These are phyloP conservation scores for Annulohypoxylon bovei DNA, from an alignment of 495 filamentous ascomycete species.

Conservation along the genomic window DNA sequence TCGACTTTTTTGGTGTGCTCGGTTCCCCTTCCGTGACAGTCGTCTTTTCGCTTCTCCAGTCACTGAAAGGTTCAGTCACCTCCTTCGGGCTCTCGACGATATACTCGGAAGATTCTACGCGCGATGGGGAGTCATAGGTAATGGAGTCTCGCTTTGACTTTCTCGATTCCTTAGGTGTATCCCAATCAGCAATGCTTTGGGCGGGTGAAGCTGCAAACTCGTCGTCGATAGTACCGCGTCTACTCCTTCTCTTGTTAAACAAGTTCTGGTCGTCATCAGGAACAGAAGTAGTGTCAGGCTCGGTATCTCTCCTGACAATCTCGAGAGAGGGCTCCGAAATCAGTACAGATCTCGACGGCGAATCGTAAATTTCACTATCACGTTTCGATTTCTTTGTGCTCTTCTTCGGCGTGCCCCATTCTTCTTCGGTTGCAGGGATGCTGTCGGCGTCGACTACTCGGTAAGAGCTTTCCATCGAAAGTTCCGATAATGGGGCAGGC, in stretches of 20 bases:
- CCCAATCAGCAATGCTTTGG: slow-evolving; percentile 22
- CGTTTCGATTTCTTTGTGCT: slow-evolving; percentile 46
- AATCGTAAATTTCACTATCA: slow-evolving; percentile 40
- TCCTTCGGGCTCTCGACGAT: slow-evolving; percentile 30
- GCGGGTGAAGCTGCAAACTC: slow-evolving; percentile 10
- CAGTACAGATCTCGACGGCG: slow-evolving; percentile 19
- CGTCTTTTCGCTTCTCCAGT: slow-evolving; percentile 19
- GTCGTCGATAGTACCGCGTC: slow-evolving; percentile 18
- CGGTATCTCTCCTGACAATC: background rate
- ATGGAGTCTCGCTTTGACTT: slow-evolving; percentile 34
- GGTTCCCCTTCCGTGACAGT: slow-evolving; percentile 27
- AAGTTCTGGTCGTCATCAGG: slow-evolving; percentile 8
- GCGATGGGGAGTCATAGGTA: slow-evolving; percentile 42
- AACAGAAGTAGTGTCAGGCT: slow-evolving; percentile 12
- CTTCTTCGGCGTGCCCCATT: slow-evolving; percentile 46
- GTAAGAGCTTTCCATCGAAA: slow-evolving; percentile 47
- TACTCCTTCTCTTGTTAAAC: slow-evolving; percentile 15
- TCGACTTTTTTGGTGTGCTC: slow-evolving; percentile 33
- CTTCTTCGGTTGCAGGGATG: slow-evolving; percentile 39
- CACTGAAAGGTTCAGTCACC: slow-evolving; percentile 22
- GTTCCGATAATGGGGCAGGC: slow-evolving; percentile 29
- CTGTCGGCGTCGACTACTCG: slow-evolving; percentile 40
- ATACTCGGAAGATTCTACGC: slow-evolving; percentile 21
- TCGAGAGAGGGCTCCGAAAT: slow-evolving; percentile 28
- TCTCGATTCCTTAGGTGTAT: background rate